These are phyloP conservation scores for Leptomonas seymouri DNA, from an alignment of 208 protist species.

Conservation along the genomic window DNA sequence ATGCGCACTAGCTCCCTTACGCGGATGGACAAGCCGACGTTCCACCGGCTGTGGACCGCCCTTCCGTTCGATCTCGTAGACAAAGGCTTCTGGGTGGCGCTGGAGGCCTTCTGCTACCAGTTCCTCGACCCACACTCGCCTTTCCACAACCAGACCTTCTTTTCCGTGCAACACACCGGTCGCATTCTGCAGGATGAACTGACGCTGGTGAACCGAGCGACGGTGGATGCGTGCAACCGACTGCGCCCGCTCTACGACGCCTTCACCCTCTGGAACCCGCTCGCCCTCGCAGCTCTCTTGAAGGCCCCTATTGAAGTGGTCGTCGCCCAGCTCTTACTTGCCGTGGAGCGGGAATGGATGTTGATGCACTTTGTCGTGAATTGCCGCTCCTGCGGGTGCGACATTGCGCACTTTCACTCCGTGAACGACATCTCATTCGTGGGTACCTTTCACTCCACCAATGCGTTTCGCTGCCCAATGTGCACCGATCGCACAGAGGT, in stretches of 20 bases:
- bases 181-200: conserved; percentile 42
- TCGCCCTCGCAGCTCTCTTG: conserved; percentile 53
- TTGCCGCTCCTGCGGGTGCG: conserved; percentile 79
- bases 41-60: conserved; percentile 52
- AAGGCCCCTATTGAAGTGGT: conserved; percentile 59
- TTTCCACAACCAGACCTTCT: conserved; percentile 59
- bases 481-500: conserved; percentile 75
- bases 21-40: conserved; percentile 36
- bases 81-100: conserved; percentile 61
- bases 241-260: conserved; percentile 56
- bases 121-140: conserved; percentile 46
- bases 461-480: conserved; percentile 75
- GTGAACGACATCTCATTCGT: conserved; percentile 72
- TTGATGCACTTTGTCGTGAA: conserved; percentile 65
- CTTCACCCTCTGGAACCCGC: conserved; percentile 82
- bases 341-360: conserved; percentile 62
- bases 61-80: conserved; percentile 57
- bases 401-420: conserved; percentile 56
- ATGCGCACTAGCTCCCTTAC: conserved; percentile 10
- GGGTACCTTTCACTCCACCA: conserved; percentile 65
- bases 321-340: conserved; percentile 79
- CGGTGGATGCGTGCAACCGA: conserved; percentile 52
- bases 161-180: conserved; percentile 40
- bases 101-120: conserved; percentile 60
- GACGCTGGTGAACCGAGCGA: conserved; percentile 29